phyloP scores from a whole-genome alignment of 768 basidiomycete species.

The Piloderma croceum region DNA sequence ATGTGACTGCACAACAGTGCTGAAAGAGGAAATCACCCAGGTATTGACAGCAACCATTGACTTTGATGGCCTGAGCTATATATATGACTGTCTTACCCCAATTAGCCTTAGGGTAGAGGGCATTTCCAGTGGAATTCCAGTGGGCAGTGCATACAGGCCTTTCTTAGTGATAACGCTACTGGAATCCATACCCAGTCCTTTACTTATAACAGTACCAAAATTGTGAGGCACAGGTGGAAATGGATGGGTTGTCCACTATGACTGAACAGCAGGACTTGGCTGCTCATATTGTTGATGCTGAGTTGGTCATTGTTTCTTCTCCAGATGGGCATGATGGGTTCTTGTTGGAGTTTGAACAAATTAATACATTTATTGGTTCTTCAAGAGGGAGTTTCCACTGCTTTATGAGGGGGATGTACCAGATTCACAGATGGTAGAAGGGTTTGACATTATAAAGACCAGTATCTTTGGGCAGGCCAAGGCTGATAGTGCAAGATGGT shows the following conservation, averaged over 20 bases:
- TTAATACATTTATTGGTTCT: slow-evolving; percentile 77
- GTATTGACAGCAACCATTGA: too few relatives aligned
- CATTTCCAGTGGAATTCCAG: too few relatives aligned
- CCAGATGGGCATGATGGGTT: slow-evolving; percentile 97
- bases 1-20: too few relatives aligned
- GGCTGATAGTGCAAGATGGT: slow-evolving; percentile 88
- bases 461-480: slow-evolving; percentile 97
- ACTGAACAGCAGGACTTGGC: slow-evolving; percentile 84
- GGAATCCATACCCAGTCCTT: too few relatives aligned
- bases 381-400: slow-evolving; percentile 68
- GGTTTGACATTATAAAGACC: slow-evolving; percentile 79
- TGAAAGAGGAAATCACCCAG: too few relatives aligned
- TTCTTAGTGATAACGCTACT: too few relatives aligned
- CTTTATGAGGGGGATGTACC: slow-evolving; percentile 43
- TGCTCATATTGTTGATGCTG: slow-evolving; percentile 67
- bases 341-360: slow-evolving; percentile 91
- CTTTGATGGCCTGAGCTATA: too few relatives aligned
- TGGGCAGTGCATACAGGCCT: too few relatives aligned
- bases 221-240: too few relatives aligned
- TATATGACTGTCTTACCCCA: too few relatives aligned
- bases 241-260: slow-evolving; percentile 92
- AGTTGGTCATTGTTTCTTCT: slow-evolving; percentile 76
- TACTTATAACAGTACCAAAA: too few relatives aligned
- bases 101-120: too few relatives aligned
- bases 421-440: slow-evolving; percentile 33